Evolutionary conservation across 1,139 yeast species (phyloP), one percentile per base, ranked within the genome.

Genomic region (Candida glucosophila): DNA sequence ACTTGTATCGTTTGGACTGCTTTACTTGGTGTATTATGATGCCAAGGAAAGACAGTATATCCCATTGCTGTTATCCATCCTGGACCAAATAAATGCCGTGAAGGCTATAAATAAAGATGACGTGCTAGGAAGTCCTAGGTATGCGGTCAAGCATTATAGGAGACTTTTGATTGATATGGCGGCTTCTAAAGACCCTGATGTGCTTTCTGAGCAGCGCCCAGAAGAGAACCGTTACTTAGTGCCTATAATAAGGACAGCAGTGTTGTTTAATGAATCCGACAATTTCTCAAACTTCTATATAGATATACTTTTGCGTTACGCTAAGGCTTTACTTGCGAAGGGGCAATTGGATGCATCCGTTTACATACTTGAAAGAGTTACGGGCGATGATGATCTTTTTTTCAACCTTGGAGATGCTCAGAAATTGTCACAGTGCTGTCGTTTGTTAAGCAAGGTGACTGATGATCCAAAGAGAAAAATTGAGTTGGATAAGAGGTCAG

Each of bases 101-200:
- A 60, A 57, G 35, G 71, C 67, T 10, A 55, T 64, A 25, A 59
- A 61, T 32, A 64, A 64, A 34, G 70, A 64, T 36, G 71, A 64
- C 32, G 67, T 59, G 9, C 44, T 63, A 29, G 44, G 44, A 26
- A 55, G 64, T 31, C 70, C 71, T 4, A 43, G 65, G 20, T 51
- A 56, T 35, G 67, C 71, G 2, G 65, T 55, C 3, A 64, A 64
- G 31, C 70, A 64, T 39, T 64, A 64, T 34, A 43, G 67, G 26
- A 40, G 65, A 32, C 36, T 64, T 4, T 44, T 64, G 29, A 43
- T 59, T 12, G 58, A 60, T 25, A 34, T 62, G 29, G 65, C 65
- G 6, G 49, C 44, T 24, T 37, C 41, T n/a, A 54, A 40, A 5
- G 46, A 49, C 25, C 49, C 58, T 1, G 33, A 35, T 12, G 22